Percentiles rank a stretch among this genome's conserved stretches.
These are phyloP conservation scores for Diplocarpon rosae DNA, from an alignment of 2,329 filamentous ascomycete species.

Conservation along the genomic window DNA sequence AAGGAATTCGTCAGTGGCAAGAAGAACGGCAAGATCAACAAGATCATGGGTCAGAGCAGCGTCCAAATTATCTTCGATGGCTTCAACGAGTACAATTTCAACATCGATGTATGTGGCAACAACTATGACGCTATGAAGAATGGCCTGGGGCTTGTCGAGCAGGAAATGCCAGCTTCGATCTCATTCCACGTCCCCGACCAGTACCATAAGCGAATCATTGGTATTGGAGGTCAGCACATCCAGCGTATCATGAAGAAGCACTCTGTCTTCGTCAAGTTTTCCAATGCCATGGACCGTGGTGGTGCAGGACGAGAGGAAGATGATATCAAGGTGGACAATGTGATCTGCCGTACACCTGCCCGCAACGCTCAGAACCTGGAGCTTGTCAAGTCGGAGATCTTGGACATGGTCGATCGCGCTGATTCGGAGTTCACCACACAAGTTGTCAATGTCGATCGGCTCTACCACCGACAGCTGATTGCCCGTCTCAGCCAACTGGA, in stretches of 20 bases:
- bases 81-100: conserved; percentile 99
- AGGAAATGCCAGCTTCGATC: conserved; percentile 98
- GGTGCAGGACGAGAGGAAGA: conserved; percentile 92
- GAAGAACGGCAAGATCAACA: conserved; percentile 99
- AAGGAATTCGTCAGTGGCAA: conserved; percentile 99
- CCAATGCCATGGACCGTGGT: conserved; percentile 92
- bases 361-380: conserved; percentile 95
- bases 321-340: conserved; percentile 96
- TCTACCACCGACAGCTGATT: conserved; percentile 92
- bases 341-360: conserved; percentile 94
- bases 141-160: conserved; percentile 83
- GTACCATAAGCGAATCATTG: conserved; percentile 98
- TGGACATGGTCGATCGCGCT: conserved; percentile 85
- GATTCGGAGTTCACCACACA: conserved; percentile 96
- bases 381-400: conserved; percentile 94
- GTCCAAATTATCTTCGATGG: conserved; percentile 99
- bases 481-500: conserved; percentile 82
- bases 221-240: conserved; percentile 95
- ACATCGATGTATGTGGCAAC: conserved; percentile 90
- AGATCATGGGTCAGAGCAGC: conserved; percentile 99
- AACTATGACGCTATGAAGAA: conserved; percentile 93
- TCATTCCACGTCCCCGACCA: conserved; percentile 98
- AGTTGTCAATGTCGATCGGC: conserved; percentile 82
- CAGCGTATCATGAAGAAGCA: conserved; percentile 99
- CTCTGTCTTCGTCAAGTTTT: conserved; percentile 98